Evolutionary conservation across 768 basidiomycete genomes (phyloP).

Genomic region (Tricholoma sp.): DNA sequence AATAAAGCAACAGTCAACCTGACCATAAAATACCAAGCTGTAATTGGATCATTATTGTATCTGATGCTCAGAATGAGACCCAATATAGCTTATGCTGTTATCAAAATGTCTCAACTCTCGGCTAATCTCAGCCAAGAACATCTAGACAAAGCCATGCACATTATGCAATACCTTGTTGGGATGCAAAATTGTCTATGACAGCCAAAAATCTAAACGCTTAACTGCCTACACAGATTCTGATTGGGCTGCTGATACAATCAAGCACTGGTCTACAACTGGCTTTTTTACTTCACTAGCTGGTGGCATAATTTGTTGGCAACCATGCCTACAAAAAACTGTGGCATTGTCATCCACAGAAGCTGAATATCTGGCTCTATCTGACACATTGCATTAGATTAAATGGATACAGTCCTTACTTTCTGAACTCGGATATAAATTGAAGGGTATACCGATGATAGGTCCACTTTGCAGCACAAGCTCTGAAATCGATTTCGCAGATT

Average conservation of each 20-base stretch:
- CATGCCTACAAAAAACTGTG: background rate
- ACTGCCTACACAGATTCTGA: background rate
- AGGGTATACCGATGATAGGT: no score
- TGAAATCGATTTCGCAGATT: no score
- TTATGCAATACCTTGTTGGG: background rate
- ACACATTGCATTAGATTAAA: background rate
- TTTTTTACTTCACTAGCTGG: background rate
- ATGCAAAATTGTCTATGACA: background rate
- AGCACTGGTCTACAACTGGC: background rate
- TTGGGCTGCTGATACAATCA: background rate
- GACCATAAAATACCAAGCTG: no score
- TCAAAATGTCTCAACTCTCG: no score
- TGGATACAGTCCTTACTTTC: background rate
- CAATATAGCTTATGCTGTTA: no score
- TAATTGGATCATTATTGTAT: no score
- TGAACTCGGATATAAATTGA: constrained; percentile 14
- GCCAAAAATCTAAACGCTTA: background rate
- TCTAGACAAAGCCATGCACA: background rate
- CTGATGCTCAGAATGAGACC: no score
- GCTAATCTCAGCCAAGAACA: no score
- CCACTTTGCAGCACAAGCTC: no score
- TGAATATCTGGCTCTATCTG: background rate
- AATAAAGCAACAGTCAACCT: no score
- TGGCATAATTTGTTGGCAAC: background rate
- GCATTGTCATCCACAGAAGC: background rate